A percentile compares a stretch with the other conserved stretches of the same genome.
These are phyloP conservation scores for Lentinula lateritia DNA, from an alignment of 768 basidiomycete species.

Conservation along the genomic window DNA sequence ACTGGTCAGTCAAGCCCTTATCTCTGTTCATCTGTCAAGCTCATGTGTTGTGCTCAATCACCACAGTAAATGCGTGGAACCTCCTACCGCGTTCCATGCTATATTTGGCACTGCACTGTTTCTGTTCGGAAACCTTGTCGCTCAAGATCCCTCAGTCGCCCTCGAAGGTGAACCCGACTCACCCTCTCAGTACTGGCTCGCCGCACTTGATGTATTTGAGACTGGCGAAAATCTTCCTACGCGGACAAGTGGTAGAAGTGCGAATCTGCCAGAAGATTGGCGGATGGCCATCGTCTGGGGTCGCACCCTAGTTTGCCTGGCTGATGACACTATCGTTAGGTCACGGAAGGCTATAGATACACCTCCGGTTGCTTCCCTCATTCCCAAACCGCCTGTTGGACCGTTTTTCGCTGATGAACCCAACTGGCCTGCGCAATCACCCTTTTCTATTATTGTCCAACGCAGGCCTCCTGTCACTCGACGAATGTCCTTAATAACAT, in stretches of 20 bases:
- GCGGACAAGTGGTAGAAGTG: conserved; percentile 27
- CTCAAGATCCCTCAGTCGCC: conserved; percentile 43
- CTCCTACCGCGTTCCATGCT: conserved; percentile 61
- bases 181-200: conserved; percentile 55
- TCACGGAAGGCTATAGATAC: conserved; percentile 15
- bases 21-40: not conserved
- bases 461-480: conserved; percentile 44
- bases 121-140: conserved; percentile 57
- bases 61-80: conserved; percentile 37
- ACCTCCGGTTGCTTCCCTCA: not conserved
- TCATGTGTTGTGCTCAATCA: not conserved
- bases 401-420: conserved; percentile 30
- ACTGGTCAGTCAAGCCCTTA: conserved; percentile 9
- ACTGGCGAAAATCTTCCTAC: conserved; percentile 58
- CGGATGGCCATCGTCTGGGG: conserved; percentile 65
- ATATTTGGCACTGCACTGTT: conserved; percentile 61
- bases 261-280: conserved; percentile 50
- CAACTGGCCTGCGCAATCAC: conserved; percentile 46
- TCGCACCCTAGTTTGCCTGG: conserved; percentile 55
- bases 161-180: conserved; percentile 48
- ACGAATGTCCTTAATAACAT: conserved; percentile 37
- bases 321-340: conserved; percentile 42
- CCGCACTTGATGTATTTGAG: conserved; percentile 69
- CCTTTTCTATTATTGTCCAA: conserved; percentile 44
- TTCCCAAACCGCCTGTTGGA: conserved; percentile 8